Evolutionary conservation across 164 flowering plant species (phyloP).

Genomic region (Cinnamomum chago): DNA sequence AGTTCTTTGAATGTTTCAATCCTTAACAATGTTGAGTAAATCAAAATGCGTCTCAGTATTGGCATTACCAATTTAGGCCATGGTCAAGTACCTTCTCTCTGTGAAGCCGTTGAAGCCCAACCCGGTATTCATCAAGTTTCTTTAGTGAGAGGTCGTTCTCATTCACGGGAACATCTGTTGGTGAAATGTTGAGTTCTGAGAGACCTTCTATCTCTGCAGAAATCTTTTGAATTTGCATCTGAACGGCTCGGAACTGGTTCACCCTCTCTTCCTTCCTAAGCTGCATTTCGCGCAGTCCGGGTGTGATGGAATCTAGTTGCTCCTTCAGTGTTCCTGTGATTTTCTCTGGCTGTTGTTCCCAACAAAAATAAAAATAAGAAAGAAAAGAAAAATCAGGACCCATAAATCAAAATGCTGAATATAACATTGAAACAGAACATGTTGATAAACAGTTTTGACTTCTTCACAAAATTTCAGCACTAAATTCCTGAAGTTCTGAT

Average conservation of each 20-base stretch:
- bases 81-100: constrained; percentile 68
- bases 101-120: constrained; percentile 69
- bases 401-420: not conserved
- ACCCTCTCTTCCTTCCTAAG: constrained; percentile 67
- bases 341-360: constrained; percentile 62
- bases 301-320: constrained; percentile 78
- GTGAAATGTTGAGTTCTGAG: constrained; percentile 36
- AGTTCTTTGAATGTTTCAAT: no score
- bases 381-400: constrained; percentile 7
- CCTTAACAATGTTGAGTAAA: not conserved
- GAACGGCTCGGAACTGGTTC: constrained; percentile 68
- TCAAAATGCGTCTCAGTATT: not conserved
- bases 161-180: constrained; percentile 38
- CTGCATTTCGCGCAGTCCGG: constrained; percentile 78
- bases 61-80: not conserved
- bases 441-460: no score
- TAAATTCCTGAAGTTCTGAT: no score
- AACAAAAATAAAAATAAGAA: no score
- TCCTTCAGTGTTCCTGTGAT: constrained; percentile 73
- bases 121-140: constrained; percentile 77
- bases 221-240: constrained; percentile 63
- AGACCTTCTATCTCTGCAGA: constrained; percentile 79
- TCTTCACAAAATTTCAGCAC: no score
- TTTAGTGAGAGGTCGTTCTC: constrained; percentile 78
- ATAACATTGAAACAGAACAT: no score